phyloP scores from a whole-genome alignment of 2,329 filamentous ascomycete species.

The Lecanicillium sp. region DNA sequence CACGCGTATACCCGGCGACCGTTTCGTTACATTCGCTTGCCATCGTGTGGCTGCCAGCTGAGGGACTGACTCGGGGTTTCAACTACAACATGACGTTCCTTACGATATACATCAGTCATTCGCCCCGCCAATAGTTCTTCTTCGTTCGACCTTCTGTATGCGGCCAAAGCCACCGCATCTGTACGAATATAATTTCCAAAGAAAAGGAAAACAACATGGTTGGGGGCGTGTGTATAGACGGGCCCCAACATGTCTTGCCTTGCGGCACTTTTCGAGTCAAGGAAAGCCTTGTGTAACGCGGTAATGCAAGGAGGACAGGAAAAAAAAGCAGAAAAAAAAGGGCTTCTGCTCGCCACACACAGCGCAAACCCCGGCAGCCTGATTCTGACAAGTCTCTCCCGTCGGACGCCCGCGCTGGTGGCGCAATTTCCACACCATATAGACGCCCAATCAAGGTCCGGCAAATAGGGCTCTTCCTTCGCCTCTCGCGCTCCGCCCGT shows the following conservation, averaged over 20 bases:
- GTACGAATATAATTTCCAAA: neutral
- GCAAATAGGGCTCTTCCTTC: neutral
- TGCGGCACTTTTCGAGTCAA: neutral
- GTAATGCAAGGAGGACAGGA: too few relatives aligned
- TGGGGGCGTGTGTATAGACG: neutral
- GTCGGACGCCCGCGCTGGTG: neutral
- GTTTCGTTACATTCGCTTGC: too few relatives aligned
- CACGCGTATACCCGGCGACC: too few relatives aligned
- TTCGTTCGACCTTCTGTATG: neutral
- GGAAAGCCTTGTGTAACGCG: neutral
- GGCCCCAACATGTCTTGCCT: neutral
- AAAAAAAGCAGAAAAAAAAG: neutral
- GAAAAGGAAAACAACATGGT: neutral
- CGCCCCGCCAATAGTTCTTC: constrained; percentile 1
- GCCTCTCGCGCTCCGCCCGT: neutral
- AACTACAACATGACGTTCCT: neutral
- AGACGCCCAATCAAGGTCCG: constrained; percentile 3
- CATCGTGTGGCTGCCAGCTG: neutral
- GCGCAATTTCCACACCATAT: constrained; percentile 4
- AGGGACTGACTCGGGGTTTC: neutral
- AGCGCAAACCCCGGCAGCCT: constrained; percentile 10
- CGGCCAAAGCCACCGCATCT: neutral
- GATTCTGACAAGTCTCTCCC: neutral
- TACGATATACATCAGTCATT: constrained; percentile 5
- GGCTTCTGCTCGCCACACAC: neutral